Evolutionary conservation across 352 stramenopile genomes (phyloP).

Genomic region (Phytophthora ramorum): DNA sequence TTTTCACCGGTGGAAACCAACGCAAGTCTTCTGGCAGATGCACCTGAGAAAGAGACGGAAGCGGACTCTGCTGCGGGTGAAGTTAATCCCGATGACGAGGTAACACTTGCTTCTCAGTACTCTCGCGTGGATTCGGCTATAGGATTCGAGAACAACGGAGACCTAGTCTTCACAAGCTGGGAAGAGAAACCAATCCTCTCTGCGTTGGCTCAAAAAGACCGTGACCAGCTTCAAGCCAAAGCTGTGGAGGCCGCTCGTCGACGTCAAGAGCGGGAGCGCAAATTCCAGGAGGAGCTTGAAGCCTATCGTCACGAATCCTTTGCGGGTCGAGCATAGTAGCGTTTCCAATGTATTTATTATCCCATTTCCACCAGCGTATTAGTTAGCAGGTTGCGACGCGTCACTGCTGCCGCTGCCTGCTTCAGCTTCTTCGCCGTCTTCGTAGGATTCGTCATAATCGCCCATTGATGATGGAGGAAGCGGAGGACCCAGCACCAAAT

Average conservation of each 20-base stretch:
- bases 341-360: slow-evolving; percentile 29
- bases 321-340: slow-evolving; percentile 23
- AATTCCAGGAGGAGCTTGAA: slow-evolving; percentile 64
- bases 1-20: slow-evolving; percentile 6
- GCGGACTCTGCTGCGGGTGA: not conserved
- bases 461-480: slow-evolving; percentile 26
- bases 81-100: not conserved
- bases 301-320: slow-evolving; percentile 47
- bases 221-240: slow-evolving; percentile 32
- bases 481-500: slow-evolving; percentile 50
- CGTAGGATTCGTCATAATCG: slow-evolving; percentile 33
- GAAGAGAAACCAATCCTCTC: slow-evolving; percentile 64
- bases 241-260: slow-evolving; percentile 34
- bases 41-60: slow-evolving; percentile 16
- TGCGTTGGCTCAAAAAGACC: slow-evolving; percentile 42
- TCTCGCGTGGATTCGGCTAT: slow-evolving; percentile 1
- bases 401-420: slow-evolving; percentile 18
- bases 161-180: slow-evolving; percentile 34
- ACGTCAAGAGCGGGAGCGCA: slow-evolving; percentile 53
- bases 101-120: slow-evolving; percentile 1
- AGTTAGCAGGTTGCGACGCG: slow-evolving; percentile 22
- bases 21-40: slow-evolving; percentile 1
- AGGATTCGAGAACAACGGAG: slow-evolving; percentile 1
- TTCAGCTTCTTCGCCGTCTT: slow-evolving; percentile 24
- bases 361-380: not conserved